Base-by-base conservation (phyloP, 306 rosid species). In the Ziziphus jujuba region DNA sequence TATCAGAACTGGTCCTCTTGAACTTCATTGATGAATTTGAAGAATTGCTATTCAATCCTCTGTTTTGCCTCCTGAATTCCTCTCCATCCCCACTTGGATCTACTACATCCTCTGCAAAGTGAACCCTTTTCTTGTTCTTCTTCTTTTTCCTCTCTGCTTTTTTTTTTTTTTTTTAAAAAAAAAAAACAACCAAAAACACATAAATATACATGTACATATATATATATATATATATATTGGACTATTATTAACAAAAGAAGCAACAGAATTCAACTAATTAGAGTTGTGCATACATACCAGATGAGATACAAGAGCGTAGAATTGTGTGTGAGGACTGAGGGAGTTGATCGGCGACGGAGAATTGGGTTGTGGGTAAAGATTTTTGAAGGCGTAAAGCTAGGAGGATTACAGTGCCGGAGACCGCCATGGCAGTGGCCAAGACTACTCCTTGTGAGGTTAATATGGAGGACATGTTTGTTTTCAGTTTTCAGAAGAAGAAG, bases 401-500 rank as follows among this genome's bases (percentile, higher is more conserved):
- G 65, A 93, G 90, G 74, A 93, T 82, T 8, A 88, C 92, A 0
- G 99, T 93, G 81, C 97, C 97, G 62, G 99, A 93, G 73, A 93
- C 90, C 0, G 97, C 99, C 97, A 93, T 90, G 89, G 97, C 99
- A 0, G 99, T 93, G 40, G 99, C 99, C 14, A 93, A 65, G 31
- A 82, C 99, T 67, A 89, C 89, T 0, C 96, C 99, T 62, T 90
- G 99, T 13, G 90, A 79, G 64, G 81, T 79, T 5, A 85, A 64
- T 59, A 82, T 78, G 9, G 97, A 74, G 63, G 87, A 82, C 97
- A 90, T 87, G 66, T 68, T 47, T 44, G 0, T 59, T 28, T 58
- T n/a, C n/a, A n/a, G 31, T 22, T 10, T 25, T 3, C n/a, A n/a
- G n/a, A n/a, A 25, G 12, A 52, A 43, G 17, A 28, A 14, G 28